Evolutionary conservation across 352 stramenopile genomes (phyloP).

Genomic region (Phytophthora cactorum): DNA sequence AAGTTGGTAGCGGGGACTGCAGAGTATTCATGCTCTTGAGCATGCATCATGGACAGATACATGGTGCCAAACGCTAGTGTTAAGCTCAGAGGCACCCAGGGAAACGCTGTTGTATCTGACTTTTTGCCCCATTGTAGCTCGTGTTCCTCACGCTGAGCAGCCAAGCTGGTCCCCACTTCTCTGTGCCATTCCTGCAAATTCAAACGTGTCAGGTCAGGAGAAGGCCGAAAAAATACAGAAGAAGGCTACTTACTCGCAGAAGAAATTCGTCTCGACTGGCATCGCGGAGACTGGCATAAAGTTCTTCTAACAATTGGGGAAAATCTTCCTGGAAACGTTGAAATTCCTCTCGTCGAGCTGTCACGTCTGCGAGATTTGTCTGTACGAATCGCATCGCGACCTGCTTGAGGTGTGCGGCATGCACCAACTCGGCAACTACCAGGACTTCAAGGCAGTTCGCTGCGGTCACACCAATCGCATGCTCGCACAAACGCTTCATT

Average conservation of each 20-base stretch:
- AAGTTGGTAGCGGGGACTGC: constrained; percentile 65
- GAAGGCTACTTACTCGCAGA: constrained; percentile 34
- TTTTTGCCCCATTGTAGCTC: constrained; percentile 37
- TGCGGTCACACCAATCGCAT: constrained; percentile 45
- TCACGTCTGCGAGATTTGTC: constrained; percentile 38
- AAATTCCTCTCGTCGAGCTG: constrained; percentile 34
- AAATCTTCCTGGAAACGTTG: constrained; percentile 38
- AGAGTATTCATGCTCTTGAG: constrained; percentile 51
- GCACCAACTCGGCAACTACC: constrained; percentile 63
- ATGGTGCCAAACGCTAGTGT: constrained; percentile 57
- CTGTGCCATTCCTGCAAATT: constrained; percentile 51
- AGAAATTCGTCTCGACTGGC: constrained; percentile 36
- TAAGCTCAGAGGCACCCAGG: constrained; percentile 60
- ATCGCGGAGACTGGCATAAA: constrained; percentile 45
- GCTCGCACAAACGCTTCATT: constrained; percentile 74
- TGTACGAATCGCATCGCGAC: constrained; percentile 46
- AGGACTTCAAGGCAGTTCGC: constrained; percentile 70
- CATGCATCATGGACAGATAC: constrained; percentile 61
- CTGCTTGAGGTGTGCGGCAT: constrained; percentile 64
- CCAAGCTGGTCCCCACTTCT: constrained; percentile 29
- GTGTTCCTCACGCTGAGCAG: constrained; percentile 35
- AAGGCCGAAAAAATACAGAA: constrained; percentile 1
- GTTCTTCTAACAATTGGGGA: constrained; percentile 51
- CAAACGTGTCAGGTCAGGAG: background rate
- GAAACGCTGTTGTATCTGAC: constrained; percentile 39